Evolutionary conservation across 495 filamentous ascomycete species (phyloP), one percentile per base, ranked within the genome.

Genomic region (Penicillium crystallinum): DNA sequence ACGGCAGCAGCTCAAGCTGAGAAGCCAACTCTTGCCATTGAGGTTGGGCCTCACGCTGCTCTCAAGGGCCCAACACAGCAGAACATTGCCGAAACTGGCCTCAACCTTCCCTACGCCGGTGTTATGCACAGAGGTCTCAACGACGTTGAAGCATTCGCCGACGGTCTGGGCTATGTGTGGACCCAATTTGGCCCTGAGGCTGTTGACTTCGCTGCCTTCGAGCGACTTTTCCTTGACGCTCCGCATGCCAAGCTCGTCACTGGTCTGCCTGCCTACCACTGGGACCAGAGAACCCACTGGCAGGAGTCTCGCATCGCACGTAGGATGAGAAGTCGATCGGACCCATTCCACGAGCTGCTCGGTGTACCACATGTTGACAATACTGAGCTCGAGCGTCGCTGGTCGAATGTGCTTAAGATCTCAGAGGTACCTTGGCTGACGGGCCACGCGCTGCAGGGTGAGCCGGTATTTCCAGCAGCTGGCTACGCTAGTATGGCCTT

Each of bases 401-500:
- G 70, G 70, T 9, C n/a, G 3, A 67, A 71, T 12, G 10, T 70
- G 4, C 48, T 75, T 1, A 57, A 42, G 1, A 21, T 47, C 0
- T 54, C 35, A 2, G 70, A 76, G 21, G 57, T 72, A 0, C 50
- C 61, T 1, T 76, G 74, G 74, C 45, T 76, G 0, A 1, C 27
- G 0, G 66, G 66, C 4, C 73, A 77, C 33, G 8, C 56, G 40
- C 1, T 77, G 0, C 69, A 74, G 40, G 55, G 62, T 4, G 57
- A 70, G 23, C 53, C 56, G 1, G 64, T 87, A 2, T 85, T 81
- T 55, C 85, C 85, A 11, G 78, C 75, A 53, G 76, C 81, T 1
- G 81, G 75, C 0, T 86, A 78, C 53, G 52, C 81, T 30, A 62
- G 72, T 3, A 80, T 81, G 75, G 83, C 79, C 0, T 21, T 86